Conservation (phyloP, 805 yeast genomes). For the Candida fluviatilis region DNA sequence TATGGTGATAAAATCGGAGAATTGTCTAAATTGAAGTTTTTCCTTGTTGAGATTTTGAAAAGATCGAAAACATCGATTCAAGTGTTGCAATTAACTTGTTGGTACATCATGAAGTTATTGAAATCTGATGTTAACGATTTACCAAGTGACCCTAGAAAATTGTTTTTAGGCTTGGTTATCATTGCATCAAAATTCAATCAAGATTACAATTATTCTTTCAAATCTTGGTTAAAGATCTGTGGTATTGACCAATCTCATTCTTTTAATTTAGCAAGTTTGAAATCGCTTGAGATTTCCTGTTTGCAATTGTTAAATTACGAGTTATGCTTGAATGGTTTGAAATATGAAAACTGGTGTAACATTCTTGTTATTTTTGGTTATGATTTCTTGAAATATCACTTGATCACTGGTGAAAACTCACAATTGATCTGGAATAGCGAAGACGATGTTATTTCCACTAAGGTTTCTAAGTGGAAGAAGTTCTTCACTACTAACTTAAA, state of each 20-base stretch:
- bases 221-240: slow-evolving; percentile 71
- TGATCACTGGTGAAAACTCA: slow-evolving; percentile 18
- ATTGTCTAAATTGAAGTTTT: slow-evolving; percentile 28
- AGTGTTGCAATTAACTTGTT: slow-evolving; percentile 63
- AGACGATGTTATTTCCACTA: slow-evolving; percentile 13
- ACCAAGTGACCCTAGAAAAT: slow-evolving; percentile 40
- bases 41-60: slow-evolving; percentile 39
- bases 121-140: slow-evolving; percentile 12
- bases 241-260: slow-evolving; percentile 39
- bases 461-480: slow-evolving; percentile 24
- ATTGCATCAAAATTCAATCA: slow-evolving; percentile 70
- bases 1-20: slow-evolving; percentile 16
- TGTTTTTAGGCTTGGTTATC: slow-evolving; percentile 64
- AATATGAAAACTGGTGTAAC: slow-evolving; percentile 47
- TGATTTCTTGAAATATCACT: slow-evolving; percentile 36
- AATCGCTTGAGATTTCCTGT: slow-evolving; percentile 48
- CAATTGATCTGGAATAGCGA: slow-evolving; percentile 24
- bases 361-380: slow-evolving; percentile 39
- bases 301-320: slow-evolving; percentile 54
- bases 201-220: slow-evolving; percentile 66
- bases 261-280: slow-evolving; percentile 41
- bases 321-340: slow-evolving; percentile 46
- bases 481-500: slow-evolving; percentile 22
- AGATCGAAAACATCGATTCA: slow-evolving; percentile 47
- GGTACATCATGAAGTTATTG: slow-evolving; percentile 52